Evolutionary conservation across 495 filamentous ascomycete genomes (phyloP).

Genomic region (Penicillium bialowiezense): DNA sequence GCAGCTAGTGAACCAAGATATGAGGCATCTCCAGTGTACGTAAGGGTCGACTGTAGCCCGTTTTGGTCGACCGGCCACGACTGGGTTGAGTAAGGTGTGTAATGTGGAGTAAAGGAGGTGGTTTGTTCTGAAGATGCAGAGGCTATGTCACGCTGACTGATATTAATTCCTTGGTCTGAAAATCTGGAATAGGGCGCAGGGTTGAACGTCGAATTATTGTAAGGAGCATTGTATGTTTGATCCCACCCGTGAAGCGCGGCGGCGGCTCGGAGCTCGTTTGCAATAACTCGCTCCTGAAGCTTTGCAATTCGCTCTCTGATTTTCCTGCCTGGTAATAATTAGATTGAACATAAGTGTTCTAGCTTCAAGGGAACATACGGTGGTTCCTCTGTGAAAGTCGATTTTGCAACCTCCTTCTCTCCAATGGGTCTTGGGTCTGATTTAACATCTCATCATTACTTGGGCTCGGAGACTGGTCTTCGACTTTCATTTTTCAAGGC

Average conservation of each 20-base stretch:
- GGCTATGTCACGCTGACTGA: background rate
- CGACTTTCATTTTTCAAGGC: conserved; percentile 9
- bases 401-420: conserved; percentile 34
- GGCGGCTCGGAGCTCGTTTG: conserved; percentile 37
- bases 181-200: background rate
- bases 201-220: background rate
- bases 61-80: conserved; percentile 6
- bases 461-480: conserved; percentile 3
- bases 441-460: conserved; percentile 7
- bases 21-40: background rate
- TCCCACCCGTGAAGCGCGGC: conserved; percentile 34
- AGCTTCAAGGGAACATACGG: conserved; percentile 14
- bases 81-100: background rate
- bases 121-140: conserved; percentile 1
- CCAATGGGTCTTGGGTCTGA: conserved; percentile 25
- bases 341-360: background rate
- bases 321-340: conserved; percentile 28
- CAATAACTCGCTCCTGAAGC: conserved; percentile 42
- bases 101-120: conserved; percentile 7
- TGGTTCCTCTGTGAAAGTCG: conserved; percentile 39
- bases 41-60: background rate
- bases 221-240: conserved; percentile 11
- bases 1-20: background rate
- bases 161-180: background rate
- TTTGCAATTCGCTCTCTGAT: conserved; percentile 43